Percentiles rank a stretch among this genome's conserved stretches.
Conservation (phyloP, 2,329 filamentous ascomycete genomes). For the Ustilaginoidea virens region DNA sequence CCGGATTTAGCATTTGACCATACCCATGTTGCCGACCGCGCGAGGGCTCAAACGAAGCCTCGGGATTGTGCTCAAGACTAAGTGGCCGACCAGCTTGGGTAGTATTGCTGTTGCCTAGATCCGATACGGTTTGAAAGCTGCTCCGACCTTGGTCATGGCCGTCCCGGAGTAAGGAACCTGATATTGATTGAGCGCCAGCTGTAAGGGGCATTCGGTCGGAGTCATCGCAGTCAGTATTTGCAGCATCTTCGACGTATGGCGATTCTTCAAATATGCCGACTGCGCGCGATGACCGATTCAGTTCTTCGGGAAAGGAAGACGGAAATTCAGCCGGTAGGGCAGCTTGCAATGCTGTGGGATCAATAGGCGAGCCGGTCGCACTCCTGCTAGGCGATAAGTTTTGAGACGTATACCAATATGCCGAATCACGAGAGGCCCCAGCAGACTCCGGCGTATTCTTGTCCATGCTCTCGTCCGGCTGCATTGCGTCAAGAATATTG, state of each 20-base stretch:
- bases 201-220: conserved; percentile 45
- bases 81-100: conserved; percentile 35
- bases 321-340: conserved; percentile 38
- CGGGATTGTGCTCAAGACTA: conserved; percentile 36
- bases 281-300: conserved; percentile 13
- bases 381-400: conserved; percentile 19
- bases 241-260: conserved; percentile 19
- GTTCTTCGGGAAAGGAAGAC: conserved; percentile 11
- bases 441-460: conserved; percentile 3
- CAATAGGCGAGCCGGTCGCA: conserved; percentile 33
- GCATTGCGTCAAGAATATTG: too few species aligned
- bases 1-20: conserved; percentile 38
- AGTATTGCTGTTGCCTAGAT: conserved; percentile 40
- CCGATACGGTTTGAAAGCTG: conserved; percentile 42
- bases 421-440: conserved; percentile 26
- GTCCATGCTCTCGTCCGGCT: too few species aligned
- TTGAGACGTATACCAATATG: conserved; percentile 37
- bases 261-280: conserved; percentile 14
- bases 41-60: conserved; percentile 34
- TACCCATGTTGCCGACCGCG: conserved; percentile 36
- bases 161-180: conserved; percentile 28
- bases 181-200: conserved; percentile 37
- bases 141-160: conserved; percentile 28
- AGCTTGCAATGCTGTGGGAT: conserved; percentile 35
- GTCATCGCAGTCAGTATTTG: conserved; percentile 27